Evolutionary conservation across 495 filamentous ascomycete genomes (phyloP), one percentile per base, ranked within the genome.

Genomic region (Penicillium turbatum): DNA sequence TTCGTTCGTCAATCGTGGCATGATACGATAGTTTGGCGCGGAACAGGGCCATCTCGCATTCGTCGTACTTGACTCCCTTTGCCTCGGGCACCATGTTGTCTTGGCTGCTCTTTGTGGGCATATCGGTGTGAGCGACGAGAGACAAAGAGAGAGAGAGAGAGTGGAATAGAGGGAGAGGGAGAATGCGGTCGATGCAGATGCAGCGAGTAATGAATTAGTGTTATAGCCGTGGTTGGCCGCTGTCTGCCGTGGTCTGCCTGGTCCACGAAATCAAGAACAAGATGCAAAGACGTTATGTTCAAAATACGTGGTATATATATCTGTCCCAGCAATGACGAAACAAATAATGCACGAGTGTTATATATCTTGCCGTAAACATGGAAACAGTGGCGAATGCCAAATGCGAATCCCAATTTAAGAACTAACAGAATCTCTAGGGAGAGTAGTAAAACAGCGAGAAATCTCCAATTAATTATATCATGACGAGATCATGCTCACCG

Each of bases 1-100:
- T 59, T 15, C 72, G 69, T 13, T 62, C 63, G n/a, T 75, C 69
- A 29, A 71, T 67, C 5, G 72, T 75, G 21, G 70, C 61, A 42
- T 73, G 65, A 29, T 72, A 75, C 9, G 66, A 65, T 21, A 75
- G 53, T 48, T 72, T 70, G 24, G 72, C 71, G 32, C 66, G 65
- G 50, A 75, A 75, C 35, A 72, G 64, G 1, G 67, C 66, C 72
- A 75, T 75, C 42, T 75, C 71, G 45, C 66, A 72, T 61, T 75
- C 69, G 52, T 72, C 69, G 57, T 75, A 75, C 48, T 58, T 66
- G 32, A 75, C 56, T n/a, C 71, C 72, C 43, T 66, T 62, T 26
- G 63, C 65, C 55, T 75, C 72, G 29, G 70, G 72, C 30, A 75
- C 54, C 15, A 64, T 42, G 37, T 24, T 49, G 42, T 69, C 62